A percentile compares a stretch with the other conserved stretches of the same genome.
Evolutionary conservation across 257 asterid species (phyloP).

Genomic region (Gentiana straminea): DNA sequence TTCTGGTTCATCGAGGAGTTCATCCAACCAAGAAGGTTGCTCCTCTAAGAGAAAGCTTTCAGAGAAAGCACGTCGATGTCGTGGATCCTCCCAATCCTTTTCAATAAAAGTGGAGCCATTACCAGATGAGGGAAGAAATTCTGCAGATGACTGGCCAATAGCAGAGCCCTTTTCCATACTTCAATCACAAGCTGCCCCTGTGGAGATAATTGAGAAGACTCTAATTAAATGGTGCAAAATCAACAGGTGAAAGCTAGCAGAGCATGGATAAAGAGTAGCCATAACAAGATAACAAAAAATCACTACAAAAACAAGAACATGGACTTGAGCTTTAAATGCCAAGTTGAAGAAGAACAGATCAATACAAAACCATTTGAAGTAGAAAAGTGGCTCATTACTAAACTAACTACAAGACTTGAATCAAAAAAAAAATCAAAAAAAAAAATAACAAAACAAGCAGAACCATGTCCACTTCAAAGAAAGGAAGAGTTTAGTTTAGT

Average conservation of each 20-base stretch:
- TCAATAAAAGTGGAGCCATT: slow-evolving; percentile 36
- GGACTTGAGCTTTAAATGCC: not conserved
- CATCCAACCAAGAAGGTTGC: slow-evolving; percentile 91
- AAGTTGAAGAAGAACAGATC: no score
- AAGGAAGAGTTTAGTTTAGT: not conserved
- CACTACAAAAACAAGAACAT: not conserved
- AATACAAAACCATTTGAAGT: no score
- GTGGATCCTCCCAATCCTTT: slow-evolving; percentile 41
- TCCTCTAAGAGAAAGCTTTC: slow-evolving; percentile 71
- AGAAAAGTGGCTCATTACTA: no score
- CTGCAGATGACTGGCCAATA: slow-evolving; percentile 50
- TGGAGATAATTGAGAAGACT: not conserved
- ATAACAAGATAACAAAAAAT: not conserved
- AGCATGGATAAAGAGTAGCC: no score
- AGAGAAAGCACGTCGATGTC: slow-evolving; percentile 84
- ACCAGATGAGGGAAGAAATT: slow-evolving; percentile 46
- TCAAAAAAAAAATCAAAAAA: no score
- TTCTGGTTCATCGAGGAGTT: slow-evolving; percentile 87
- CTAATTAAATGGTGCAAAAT: slow-evolving; percentile 1
- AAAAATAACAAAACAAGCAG: slow-evolving; percentile 8
- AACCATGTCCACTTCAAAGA: not conserved
- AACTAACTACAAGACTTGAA: no score
- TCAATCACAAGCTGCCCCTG: slow-evolving; percentile 33
- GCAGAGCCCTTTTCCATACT: slow-evolving; percentile 77
- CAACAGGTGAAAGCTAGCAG: not conserved